A percentile compares a stretch with the other conserved stretches of the same genome.
phyloP scores from a whole-genome alignment of 2,329 filamentous ascomycete species.

The Davidsoniella neocaledoniae region DNA sequence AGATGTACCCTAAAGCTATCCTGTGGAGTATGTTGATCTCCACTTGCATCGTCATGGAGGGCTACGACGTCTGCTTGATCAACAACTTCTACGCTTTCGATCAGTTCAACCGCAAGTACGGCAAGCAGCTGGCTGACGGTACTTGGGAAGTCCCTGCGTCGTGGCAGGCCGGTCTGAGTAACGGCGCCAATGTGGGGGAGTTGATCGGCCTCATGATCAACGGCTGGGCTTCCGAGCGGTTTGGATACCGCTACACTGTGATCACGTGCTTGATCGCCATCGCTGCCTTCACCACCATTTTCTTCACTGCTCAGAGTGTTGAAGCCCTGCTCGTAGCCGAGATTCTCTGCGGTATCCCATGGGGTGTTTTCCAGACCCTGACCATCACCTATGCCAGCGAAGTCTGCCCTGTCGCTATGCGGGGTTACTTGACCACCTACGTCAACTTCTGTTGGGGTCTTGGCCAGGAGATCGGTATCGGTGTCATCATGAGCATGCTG shows the following conservation, averaged over 20 bases:
- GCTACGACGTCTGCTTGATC: slow-evolving; percentile 66
- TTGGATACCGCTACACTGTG: slow-evolving; percentile 50
- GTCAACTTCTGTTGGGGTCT: slow-evolving; percentile 65
- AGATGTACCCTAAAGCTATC: slow-evolving; percentile 73
- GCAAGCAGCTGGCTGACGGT: slow-evolving; percentile 27
- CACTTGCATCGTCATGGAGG: slow-evolving; percentile 86
- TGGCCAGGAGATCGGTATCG: slow-evolving; percentile 57
- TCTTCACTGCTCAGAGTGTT: slow-evolving; percentile 47
- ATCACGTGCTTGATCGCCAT: slow-evolving; percentile 38
- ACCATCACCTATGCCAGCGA: slow-evolving; percentile 53
- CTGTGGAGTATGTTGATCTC: slow-evolving; percentile 72
- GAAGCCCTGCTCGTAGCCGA: slow-evolving; percentile 42
- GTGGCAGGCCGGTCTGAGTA: slow-evolving; percentile 47
- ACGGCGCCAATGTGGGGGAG: slow-evolving; percentile 43
- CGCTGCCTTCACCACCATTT: slow-evolving; percentile 42
- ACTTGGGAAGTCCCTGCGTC: slow-evolving; percentile 38
- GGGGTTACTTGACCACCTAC: slow-evolving; percentile 56
- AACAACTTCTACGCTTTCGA: slow-evolving; percentile 59
- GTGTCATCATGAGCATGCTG: slow-evolving; percentile 54
- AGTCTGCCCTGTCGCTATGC: slow-evolving; percentile 54
- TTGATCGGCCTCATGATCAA: slow-evolving; percentile 51
- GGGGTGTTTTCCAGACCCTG: slow-evolving; percentile 42
- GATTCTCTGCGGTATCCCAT: slow-evolving; percentile 45
- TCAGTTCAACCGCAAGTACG: slow-evolving; percentile 42
- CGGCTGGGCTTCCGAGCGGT: slow-evolving; percentile 48